These are phyloP conservation scores for Pleoardoris graminearum DNA, from an alignment of 2,329 filamentous ascomycete genomes.

Conservation along the genomic window DNA sequence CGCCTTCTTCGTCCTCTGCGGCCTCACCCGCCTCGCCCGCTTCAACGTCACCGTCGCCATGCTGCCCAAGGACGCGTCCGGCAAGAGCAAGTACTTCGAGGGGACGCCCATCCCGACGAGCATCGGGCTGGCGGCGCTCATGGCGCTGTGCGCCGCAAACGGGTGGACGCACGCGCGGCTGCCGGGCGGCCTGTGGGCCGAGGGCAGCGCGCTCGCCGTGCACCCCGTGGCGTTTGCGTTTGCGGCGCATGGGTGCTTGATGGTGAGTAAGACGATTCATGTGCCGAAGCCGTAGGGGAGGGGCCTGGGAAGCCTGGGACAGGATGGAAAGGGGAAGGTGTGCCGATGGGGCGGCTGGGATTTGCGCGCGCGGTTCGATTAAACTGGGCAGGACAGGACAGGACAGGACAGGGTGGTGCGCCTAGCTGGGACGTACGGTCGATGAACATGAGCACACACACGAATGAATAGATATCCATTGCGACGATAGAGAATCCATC, in stretches of 20 bases:
- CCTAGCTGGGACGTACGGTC: background rate
- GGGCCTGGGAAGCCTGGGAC: background rate
- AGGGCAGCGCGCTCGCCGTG: slow-evolving; percentile 73
- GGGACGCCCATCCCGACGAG: slow-evolving; percentile 95
- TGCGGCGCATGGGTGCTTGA: slow-evolving; percentile 84
- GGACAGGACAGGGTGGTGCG: too few relatives aligned
- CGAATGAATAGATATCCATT: background rate
- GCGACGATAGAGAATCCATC: background rate
- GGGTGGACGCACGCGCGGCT: slow-evolving; percentile 78
- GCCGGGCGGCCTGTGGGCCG: slow-evolving; percentile 72
- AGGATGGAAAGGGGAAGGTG: background rate
- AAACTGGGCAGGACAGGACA: too few relatives aligned
- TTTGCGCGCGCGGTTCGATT: too few relatives aligned
- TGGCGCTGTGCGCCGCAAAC: slow-evolving; percentile 86
- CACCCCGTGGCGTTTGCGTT: slow-evolving; percentile 84
- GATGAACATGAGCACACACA: slow-evolving; percentile 2
- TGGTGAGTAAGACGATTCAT: slow-evolving; percentile 93
- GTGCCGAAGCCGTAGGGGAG: slow-evolving; percentile 75
- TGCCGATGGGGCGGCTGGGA: too few relatives aligned
- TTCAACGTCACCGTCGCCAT: slow-evolving; percentile 95
- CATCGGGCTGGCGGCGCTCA: slow-evolving; percentile 75
- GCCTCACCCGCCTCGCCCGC: slow-evolving; percentile 86
- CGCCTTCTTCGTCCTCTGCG: slow-evolving; percentile 90
- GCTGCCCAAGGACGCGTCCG: slow-evolving; percentile 86
- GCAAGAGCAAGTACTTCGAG: slow-evolving; percentile 95